phyloP scores from a whole-genome alignment of 495 filamentous ascomycete species.

The Filosporella fistucella region DNA sequence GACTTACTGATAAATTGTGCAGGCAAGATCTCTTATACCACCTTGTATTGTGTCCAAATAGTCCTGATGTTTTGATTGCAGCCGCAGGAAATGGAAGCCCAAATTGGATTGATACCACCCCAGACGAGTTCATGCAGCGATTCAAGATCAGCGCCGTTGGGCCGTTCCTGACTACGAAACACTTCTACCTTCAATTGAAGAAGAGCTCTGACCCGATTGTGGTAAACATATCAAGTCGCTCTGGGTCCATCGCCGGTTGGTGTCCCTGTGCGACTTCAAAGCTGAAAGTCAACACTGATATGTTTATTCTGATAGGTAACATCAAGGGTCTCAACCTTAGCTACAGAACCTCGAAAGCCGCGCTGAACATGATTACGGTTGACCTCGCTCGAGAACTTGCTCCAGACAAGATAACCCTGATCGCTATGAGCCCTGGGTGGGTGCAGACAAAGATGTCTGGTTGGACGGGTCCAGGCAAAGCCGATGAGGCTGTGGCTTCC shows the following conservation, averaged over 20 bases:
- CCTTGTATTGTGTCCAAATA: not conserved
- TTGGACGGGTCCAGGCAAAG: not conserved
- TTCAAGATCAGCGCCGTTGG: not conserved
- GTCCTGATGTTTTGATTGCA: too few species aligned
- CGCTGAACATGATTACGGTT: slow-evolving; percentile 1
- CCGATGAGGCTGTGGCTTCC: not conserved
- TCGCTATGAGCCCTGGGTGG: not conserved
- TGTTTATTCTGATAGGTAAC: not conserved
- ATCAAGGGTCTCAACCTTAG: not conserved
- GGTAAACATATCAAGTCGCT: not conserved
- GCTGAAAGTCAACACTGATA: not conserved
- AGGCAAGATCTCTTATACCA: not conserved
- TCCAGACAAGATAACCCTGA: not conserved
- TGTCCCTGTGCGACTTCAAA: too few species aligned
- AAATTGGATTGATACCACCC: slow-evolving; percentile 1
- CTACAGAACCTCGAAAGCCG: not conserved
- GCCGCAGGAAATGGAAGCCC: not conserved
- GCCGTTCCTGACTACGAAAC: not conserved
- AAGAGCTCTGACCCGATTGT: not conserved
- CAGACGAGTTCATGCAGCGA: not conserved
- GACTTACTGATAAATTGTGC: slow-evolving; percentile 2
- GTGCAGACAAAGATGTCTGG: not conserved
- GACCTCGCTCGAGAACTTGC: not conserved
- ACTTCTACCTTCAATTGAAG: not conserved
- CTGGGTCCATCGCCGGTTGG: not conserved